Evolutionary conservation across 495 filamentous ascomycete species (phyloP).

Genomic region (Endocarpon pusillum): DNA sequence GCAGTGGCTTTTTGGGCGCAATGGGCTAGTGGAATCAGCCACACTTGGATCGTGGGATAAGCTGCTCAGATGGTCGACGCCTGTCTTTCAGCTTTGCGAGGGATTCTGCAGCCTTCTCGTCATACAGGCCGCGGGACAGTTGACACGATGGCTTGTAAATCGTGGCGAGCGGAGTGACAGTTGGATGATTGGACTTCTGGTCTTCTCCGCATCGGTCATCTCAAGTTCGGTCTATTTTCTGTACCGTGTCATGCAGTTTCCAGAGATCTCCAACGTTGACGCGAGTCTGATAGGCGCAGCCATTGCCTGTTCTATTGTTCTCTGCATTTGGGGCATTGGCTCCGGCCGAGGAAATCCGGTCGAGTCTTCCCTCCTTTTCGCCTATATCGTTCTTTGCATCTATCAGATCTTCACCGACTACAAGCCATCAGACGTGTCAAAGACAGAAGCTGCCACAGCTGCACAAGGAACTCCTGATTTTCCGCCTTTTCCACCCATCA

Average conservation of each 20-base stretch:
- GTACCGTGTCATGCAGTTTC: conserved; percentile 85
- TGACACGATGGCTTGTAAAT: conserved; percentile 93
- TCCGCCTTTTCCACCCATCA: conserved; percentile 82
- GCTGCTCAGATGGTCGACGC: conserved; percentile 79
- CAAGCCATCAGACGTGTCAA: conserved; percentile 48
- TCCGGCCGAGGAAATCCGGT: conserved; percentile 90
- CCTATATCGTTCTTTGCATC: conserved; percentile 90
- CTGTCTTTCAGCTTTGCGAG: conserved; percentile 83
- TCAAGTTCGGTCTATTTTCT: conserved; percentile 92
- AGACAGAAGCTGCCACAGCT: conserved; percentile 35
- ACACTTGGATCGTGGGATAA: conserved; percentile 82
- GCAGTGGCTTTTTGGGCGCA: conserved; percentile 72
- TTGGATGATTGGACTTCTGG: conserved; percentile 90
- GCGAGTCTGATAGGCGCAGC: conserved; percentile 83
- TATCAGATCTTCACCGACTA: conserved; percentile 99
- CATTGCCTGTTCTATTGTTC: conserved; percentile 76
- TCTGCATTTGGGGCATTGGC: conserved; percentile 87
- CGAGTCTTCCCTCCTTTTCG: conserved; percentile 88
- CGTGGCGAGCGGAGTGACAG: conserved; percentile 71
- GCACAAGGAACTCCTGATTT: conserved; percentile 57
- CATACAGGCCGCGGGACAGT: conserved; percentile 84
- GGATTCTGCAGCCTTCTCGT: conserved; percentile 93
- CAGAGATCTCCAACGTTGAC: conserved; percentile 83
- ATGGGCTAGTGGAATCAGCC: conserved; percentile 58
- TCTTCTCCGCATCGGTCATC: conserved; percentile 76